Conservation (phyloP, 129 eudicot genomes). For the Logfia minima region DNA sequence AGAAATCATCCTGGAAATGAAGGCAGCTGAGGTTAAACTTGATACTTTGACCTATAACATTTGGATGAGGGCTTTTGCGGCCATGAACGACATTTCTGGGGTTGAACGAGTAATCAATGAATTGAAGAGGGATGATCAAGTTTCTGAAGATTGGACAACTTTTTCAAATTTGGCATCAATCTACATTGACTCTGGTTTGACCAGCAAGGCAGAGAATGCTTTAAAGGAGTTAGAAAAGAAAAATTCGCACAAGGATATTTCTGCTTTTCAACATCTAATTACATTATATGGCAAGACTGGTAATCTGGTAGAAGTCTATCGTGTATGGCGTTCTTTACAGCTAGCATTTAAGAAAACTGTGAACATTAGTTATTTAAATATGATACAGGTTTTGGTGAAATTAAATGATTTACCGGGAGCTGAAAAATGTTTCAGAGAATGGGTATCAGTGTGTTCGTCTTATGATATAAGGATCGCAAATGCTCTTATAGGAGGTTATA, state of each 20-base stretch:
- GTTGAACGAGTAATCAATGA: slow-evolving; percentile 85
- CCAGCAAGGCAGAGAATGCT: slow-evolving; percentile 74
- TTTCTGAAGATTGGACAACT: slow-evolving; percentile 88
- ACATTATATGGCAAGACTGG: slow-evolving; percentile 84
- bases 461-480: slow-evolving; percentile 80
- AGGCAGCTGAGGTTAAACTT: slow-evolving; percentile 64
- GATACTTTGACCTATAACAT: slow-evolving; percentile 78
- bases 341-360: slow-evolving; percentile 81
- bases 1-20: slow-evolving; percentile 75
- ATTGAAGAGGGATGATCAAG: slow-evolving; percentile 79
- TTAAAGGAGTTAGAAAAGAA: slow-evolving; percentile 83
- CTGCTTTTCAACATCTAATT: slow-evolving; percentile 81
- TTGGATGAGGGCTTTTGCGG: slow-evolving; percentile 91
- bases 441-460: slow-evolving; percentile 58
- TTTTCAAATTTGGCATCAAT: slow-evolving; percentile 92
- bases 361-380: slow-evolving; percentile 77
- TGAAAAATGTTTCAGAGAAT: slow-evolving; percentile 86
- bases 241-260: slow-evolving; percentile 50
- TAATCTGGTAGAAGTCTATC: slow-evolving; percentile 81
- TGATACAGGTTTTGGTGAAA: slow-evolving; percentile 85
- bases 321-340: slow-evolving; percentile 92
- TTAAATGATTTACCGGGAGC: slow-evolving; percentile 94
- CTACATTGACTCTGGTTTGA: slow-evolving; percentile 67
- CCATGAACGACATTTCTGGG: slow-evolving; percentile 67
- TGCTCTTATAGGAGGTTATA: slow-evolving; percentile 72